Evolutionary conservation across 192 early-diverging fungal genomes (phyloP), one percentile per base, ranked within the genome.

Genomic region (Cetraspora pellucida): DNA sequence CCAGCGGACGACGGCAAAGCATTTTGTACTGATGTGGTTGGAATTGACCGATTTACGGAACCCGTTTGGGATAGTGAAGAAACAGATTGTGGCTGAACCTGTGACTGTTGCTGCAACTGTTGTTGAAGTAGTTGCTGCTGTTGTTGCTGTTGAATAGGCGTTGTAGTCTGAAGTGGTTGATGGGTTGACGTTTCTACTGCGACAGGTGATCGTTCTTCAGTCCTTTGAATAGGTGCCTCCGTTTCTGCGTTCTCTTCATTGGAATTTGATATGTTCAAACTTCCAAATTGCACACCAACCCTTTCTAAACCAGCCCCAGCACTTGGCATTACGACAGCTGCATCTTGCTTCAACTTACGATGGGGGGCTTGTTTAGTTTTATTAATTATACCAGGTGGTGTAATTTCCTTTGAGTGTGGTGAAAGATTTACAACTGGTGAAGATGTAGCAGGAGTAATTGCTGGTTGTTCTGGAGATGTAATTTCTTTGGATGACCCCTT

Each of bases 331-430:
- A 96, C 94, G 14, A 96, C 94, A 50, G 95, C 87, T 16, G 91
- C 91, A 80, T 96, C 93, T 79, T 97, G 96, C 69, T 93, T 93
- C 77, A 96, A 85, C 79, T 93, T 92, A 77, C 94, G 91, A 23
- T 87, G 57, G 44, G 84, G 79, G 11, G 80, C 19, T n/a, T 78
- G 75, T n/a, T 84, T 46, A 59, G 85, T 87, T 13, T 80, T 68
- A 72, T 85, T 80, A 31, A 73, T 49, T 37, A 85, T 66, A 79
- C 80, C 85, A 61, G 88, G 82, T 67, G 83, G 81, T 54, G 70
- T 49, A 43, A 66, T 44, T 55, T 79, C 78, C 63, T 79, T 80
- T 11, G 83, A 66, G 8, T 77, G 81, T 27, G 84, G 80, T 46
- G 85, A 84, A 27, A 25, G 78, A 45, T 50, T 77, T 43, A 83